Conservation (phyloP, 1,284 basidiomycete genomes). For the Malassezia caprae region DNA sequence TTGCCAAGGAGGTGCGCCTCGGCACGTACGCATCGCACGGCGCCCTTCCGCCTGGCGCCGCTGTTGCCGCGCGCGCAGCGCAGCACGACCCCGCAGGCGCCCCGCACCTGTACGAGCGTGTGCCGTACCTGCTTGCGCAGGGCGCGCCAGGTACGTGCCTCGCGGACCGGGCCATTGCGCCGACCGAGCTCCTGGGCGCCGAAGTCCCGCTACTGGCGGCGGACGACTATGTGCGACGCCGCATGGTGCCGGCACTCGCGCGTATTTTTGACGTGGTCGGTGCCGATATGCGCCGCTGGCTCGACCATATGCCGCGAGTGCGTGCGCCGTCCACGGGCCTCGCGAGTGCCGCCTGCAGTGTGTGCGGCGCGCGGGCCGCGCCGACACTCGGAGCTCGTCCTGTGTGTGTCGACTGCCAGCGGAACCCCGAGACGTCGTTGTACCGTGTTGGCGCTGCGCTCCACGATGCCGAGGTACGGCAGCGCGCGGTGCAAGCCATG, state of each 20-base stretch:
- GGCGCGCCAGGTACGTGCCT: constrained; percentile 62
- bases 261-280: constrained; percentile 86
- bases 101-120: constrained; percentile 80
- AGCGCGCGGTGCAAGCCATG: constrained; percentile 21
- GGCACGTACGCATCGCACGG: constrained; percentile 54
- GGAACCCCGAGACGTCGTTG: constrained; percentile 14
- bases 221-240: constrained; percentile 77
- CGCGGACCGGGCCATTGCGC: constrained; percentile 70
- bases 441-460: constrained; percentile 15
- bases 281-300: constrained; percentile 79
- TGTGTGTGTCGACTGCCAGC: constrained; percentile 8
- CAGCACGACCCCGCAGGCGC: constrained; percentile 65
- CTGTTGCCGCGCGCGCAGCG: constrained; percentile 68
- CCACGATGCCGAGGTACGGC: constrained; percentile 17
- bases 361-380: constrained; percentile 26
- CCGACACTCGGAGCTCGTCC: constrained; percentile 14
- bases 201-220: constrained; percentile 64
- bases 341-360: constrained; percentile 51
- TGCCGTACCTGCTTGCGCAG: constrained; percentile 76
- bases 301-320: constrained; percentile 78
- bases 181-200: constrained; percentile 60
- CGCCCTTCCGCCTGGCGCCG: constrained; percentile 81
- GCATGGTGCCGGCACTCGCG: constrained; percentile 78
- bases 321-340: constrained; percentile 61
- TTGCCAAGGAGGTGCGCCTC: constrained; percentile 84